Conservation (phyloP, 169 alveolate species). For the Plasmodium ovale region DNA sequence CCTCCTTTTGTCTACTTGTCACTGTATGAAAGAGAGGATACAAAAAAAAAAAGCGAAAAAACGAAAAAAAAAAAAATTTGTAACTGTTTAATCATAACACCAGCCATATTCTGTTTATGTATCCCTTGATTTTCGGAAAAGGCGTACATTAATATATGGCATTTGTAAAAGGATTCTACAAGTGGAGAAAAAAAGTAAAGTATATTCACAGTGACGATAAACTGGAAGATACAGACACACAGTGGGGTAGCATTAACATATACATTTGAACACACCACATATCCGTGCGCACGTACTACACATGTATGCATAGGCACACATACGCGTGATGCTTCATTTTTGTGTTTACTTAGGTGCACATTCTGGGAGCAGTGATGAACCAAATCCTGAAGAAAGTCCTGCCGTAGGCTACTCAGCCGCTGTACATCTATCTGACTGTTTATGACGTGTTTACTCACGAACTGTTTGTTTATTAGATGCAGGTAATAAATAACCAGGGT, state of each 20-base stretch:
- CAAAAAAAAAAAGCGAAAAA: conserved; percentile 54
- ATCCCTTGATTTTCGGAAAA: not conserved
- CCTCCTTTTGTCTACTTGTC: conserved; percentile 20
- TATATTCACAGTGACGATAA: too few relatives aligned
- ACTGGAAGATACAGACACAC: too few relatives aligned
- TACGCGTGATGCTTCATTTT: not conserved
- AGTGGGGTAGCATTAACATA: too few relatives aligned
- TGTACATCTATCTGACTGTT: not conserved
- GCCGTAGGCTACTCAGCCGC: not conserved
- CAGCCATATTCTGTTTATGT: conserved; percentile 5
- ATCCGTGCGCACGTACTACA: too few relatives aligned
- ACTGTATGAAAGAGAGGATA: conserved; percentile 43
- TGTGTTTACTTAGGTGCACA: conserved; percentile 19
- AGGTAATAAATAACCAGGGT: conserved; percentile 14
- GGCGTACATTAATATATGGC: conserved; percentile 16
- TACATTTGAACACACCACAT: too few relatives aligned
- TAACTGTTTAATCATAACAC: conserved; percentile 23
- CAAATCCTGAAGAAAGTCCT: not conserved
- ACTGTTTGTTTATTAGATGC: conserved; percentile 11
- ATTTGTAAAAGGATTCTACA: conserved; percentile 50
- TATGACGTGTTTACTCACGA: conserved; percentile 4
- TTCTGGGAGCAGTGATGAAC: conserved; percentile 19
- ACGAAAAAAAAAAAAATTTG: conserved; percentile 50
- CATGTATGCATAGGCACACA: not conserved
- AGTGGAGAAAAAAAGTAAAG: not conserved